Base-by-base conservation (phyloP, 1,284 basidiomycete species). In the Microbotryomycetes sp. region DNA sequence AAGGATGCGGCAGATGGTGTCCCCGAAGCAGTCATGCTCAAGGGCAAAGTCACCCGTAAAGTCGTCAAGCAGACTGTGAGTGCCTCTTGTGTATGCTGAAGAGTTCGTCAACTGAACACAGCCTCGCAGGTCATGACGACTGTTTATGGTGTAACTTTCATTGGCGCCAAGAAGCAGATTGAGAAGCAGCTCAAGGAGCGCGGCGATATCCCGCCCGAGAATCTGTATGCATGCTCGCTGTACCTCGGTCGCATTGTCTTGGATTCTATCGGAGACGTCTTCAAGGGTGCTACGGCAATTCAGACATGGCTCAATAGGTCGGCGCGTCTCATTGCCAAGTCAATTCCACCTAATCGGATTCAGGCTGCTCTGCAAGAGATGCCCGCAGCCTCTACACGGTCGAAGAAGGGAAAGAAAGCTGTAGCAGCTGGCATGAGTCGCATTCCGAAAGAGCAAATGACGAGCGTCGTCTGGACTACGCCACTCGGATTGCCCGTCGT, bases 101-200 rank as follows among this genome's bases (percentile, higher is more conserved):
- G 29, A 6, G 29, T 49, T 4, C 13, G 13, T 45, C 49, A 35
- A 45, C 2, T 21, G 16, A 11, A 3, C 5, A 23, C 31, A 46
- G 45, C 1, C 11, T 52, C 5, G 41, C 53, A 86, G 83, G 90
- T 97, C 70, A 99, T 99, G 96, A 99, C 96, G 0, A 98, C 96
- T 11, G 96, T 99, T 41, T 98, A 99, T 74, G 94, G 93, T 48
- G 94, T 98, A 24, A 99, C 94, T 0, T 96, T 87, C 75, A 79
- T 97, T 59, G 96, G 94, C 35, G 96, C 94, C 27, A 85, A 92
- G 60, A 91, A 92, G 29, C 96, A 98, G 77, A 96, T 97, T 61
- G 87, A 91, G 77, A 87, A 79, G 71, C 93, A 97, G 78, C 79
- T 98, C 45, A 82, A 81, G 65, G 89, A 89, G 56, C 80, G 86